Percentiles rank a stretch among this genome's conserved stretches.
Evolutionary conservation across 2,329 filamentous ascomycete species (phyloP).

Genomic region (Botrytis fragariae): DNA sequence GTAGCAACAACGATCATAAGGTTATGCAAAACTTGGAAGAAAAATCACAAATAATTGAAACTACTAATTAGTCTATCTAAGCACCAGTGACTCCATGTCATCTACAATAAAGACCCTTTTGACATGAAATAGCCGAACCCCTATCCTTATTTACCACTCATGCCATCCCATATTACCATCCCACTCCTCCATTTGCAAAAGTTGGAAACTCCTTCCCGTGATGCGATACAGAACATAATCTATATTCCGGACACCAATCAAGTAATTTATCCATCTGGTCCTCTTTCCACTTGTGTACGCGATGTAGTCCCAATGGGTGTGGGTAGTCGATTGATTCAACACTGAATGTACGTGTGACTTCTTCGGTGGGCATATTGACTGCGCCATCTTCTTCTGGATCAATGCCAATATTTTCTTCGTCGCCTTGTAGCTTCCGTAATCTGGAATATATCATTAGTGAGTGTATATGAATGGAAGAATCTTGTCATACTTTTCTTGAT

Average conservation of each 20-base stretch:
- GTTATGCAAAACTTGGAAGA: background rate
- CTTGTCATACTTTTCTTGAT: slow-evolving; percentile 31
- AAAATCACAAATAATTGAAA: background rate
- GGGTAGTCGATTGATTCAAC: slow-evolving; percentile 38
- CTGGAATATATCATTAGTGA: slow-evolving; percentile 21
- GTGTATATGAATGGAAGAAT: background rate
- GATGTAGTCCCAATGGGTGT: slow-evolving; percentile 37
- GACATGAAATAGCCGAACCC: slow-evolving; percentile 12
- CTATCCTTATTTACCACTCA: slow-evolving; percentile 1
- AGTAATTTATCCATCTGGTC: slow-evolving; percentile 27
- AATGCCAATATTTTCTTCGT: slow-evolving; percentile 28
- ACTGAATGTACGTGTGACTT: slow-evolving; percentile 36
- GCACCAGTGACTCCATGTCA: background rate
- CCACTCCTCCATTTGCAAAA: slow-evolving; percentile 12
- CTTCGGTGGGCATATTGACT: slow-evolving; percentile 34
- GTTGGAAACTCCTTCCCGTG: slow-evolving; percentile 8
- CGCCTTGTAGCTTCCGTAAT: slow-evolving; percentile 27
- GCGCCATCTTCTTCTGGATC: slow-evolving; percentile 27
- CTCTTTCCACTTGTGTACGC: slow-evolving; percentile 34
- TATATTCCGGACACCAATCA: slow-evolving; percentile 35
- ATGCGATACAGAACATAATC: slow-evolving; percentile 26
- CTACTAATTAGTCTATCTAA: background rate
- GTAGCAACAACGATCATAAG: background rate
- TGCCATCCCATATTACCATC: background rate
- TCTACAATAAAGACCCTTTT: slow-evolving; percentile 1